Evolutionary conservation across 495 filamentous ascomycete species (phyloP).

Genomic region (Usnea hakonensis): DNA sequence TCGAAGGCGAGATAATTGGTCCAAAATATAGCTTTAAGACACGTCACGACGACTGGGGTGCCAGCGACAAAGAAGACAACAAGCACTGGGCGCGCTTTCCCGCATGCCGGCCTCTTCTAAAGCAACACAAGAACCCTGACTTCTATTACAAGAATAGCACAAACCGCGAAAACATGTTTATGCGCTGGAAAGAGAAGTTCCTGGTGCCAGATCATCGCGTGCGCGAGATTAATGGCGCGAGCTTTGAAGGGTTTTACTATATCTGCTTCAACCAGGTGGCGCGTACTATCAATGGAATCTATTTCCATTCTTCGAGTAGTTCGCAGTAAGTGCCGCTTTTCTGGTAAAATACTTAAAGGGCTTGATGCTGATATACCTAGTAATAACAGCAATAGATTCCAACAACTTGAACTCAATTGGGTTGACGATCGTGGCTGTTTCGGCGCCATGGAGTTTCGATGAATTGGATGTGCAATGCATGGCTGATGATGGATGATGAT

Average conservation of each 20-base stretch:
- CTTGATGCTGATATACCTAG: conserved; percentile 21
- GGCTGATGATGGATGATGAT: conserved; percentile 11
- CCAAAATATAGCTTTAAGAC: conserved; percentile 90
- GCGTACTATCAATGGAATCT: conserved; percentile 83
- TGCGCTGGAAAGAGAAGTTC: conserved; percentile 99
- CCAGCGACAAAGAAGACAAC: conserved; percentile 83
- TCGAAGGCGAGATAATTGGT: conserved; percentile 97
- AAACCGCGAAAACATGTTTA: conserved; percentile 88
- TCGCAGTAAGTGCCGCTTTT: conserved; percentile 62
- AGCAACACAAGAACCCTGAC: conserved; percentile 70
- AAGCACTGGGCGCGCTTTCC: conserved; percentile 90
- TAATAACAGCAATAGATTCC: conserved; percentile 51
- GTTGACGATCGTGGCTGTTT: conserved; percentile 78
- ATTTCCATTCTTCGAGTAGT: conserved; percentile 87
- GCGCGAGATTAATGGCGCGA: conserved; percentile 80
- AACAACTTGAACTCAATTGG: conserved; percentile 86
- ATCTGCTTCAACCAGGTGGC: conserved; percentile 94
- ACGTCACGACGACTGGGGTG: conserved; percentile 83
- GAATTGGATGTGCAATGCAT: conserved; percentile 28
- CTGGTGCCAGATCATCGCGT: conserved; percentile 93
- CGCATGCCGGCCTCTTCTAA: conserved; percentile 70
- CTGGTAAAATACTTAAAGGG: not conserved
- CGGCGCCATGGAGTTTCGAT: conserved; percentile 90
- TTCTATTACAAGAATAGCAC: conserved; percentile 59
- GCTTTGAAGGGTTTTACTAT: conserved; percentile 98